phyloP scores from a whole-genome alignment of 75 land plant genomes.

The Selaginella moellendorffii region DNA sequence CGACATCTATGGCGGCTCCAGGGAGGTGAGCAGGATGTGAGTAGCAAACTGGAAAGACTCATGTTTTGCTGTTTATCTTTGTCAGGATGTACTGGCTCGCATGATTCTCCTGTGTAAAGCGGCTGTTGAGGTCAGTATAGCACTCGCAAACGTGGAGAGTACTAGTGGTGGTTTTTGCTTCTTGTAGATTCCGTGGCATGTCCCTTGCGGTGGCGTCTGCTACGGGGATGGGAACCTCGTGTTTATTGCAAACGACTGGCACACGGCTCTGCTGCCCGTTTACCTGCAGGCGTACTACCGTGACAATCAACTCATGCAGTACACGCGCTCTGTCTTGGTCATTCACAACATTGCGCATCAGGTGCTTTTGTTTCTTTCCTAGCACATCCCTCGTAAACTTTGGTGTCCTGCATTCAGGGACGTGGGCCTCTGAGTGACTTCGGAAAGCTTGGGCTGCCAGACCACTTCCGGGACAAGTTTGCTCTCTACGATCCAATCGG shows the following conservation, averaged over 20 bases:
- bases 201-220: constrained; percentile 93
- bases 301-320: constrained; percentile 73
- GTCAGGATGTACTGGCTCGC: constrained; percentile 83
- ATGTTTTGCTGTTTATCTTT: not conserved
- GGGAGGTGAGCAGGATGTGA: constrained; percentile 29
- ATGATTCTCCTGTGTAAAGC: constrained; percentile 92
- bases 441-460: constrained; percentile 45
- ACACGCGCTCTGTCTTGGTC: constrained; percentile 67
- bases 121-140: constrained; percentile 71
- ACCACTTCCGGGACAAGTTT: constrained; percentile 48
- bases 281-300: constrained; percentile 93
- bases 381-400: too few species aligned
- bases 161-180: not conserved
- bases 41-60: not conserved
- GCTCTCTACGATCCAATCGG: constrained; percentile 66
- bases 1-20: constrained; percentile 80
- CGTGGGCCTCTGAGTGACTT: constrained; percentile 87
- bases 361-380: constrained; percentile 31
- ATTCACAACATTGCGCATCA: constrained; percentile 97
- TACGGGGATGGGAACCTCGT: constrained; percentile 97
- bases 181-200: constrained; percentile 85
- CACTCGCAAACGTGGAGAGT: not conserved
- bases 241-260: constrained; percentile 98
- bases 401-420: constrained; percentile 54
- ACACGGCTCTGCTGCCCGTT: constrained; percentile 94